A percentile compares a stretch with the other conserved stretches of the same genome.
Conservation (phyloP, 768 basidiomycete species). For the Zangia roseola region DNA sequence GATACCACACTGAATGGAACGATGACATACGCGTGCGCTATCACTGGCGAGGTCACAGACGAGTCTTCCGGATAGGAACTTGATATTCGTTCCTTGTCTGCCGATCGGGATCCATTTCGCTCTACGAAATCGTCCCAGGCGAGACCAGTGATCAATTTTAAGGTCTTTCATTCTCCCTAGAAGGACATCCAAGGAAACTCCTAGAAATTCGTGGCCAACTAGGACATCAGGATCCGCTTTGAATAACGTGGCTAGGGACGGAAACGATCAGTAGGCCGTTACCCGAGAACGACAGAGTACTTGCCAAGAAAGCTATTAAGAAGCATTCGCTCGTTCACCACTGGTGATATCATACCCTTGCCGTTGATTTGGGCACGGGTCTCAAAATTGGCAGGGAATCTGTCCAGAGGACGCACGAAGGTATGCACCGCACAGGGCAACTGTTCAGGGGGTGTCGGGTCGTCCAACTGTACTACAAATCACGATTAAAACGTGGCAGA, state of each 20-base stretch:
- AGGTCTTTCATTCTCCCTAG: conserved; percentile 89
- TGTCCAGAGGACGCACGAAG: conserved; percentile 85
- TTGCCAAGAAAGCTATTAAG: conserved; percentile 78
- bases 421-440: conserved; percentile 83
- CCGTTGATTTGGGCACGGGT: conserved; percentile 57
- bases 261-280: not conserved
- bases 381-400: conserved; percentile 86
- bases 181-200: conserved; percentile 85
- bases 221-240: conserved; percentile 93
- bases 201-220: conserved; percentile 92
- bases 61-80: conserved; percentile 80
- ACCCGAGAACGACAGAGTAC: conserved; percentile 12
- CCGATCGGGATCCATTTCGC: conserved; percentile 81
- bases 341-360: conserved; percentile 68
- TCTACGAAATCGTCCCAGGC: conserved; percentile 86
- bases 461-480: conserved; percentile 77
- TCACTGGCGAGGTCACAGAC: conserved; percentile 94
- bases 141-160: conserved; percentile 91
- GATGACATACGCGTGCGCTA: conserved; percentile 73
- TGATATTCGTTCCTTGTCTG: conserved; percentile 79
- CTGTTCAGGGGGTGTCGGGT: conserved; percentile 86
- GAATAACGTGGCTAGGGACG: conserved; percentile 60
- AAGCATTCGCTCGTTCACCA: conserved; percentile 82
- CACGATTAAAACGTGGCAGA: not conserved
- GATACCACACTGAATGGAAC: not conserved